phyloP scores from a whole-genome alignment of 768 basidiomycete genomes.

The Leccinellum albellum region DNA sequence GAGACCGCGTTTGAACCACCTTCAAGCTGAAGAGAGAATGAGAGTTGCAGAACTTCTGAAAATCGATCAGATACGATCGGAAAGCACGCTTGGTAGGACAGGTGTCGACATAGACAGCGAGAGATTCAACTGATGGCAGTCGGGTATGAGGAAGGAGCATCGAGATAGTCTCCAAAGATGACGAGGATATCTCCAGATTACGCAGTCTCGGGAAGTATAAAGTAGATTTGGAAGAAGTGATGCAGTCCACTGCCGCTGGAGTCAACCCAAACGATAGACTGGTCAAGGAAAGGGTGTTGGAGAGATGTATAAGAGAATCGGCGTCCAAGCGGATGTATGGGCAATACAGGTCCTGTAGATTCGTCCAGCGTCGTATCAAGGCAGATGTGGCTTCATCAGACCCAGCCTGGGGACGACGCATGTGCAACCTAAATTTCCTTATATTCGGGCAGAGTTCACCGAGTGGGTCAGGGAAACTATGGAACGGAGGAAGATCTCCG shows the following conservation, averaged over 20 bases:
- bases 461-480: conserved; percentile 16
- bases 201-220: conserved; percentile 9
- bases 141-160: background rate
- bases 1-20: conserved; percentile 9
- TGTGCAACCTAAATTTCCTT: conserved; percentile 6
- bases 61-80: conserved; percentile 1
- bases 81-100: conserved; percentile 9
- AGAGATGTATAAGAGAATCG: conserved; percentile 15
- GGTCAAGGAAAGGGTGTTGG: conserved; percentile 10
- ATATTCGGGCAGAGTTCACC: conserved; percentile 13
- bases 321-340: conserved; percentile 10
- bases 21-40: conserved; percentile 3
- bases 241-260: background rate
- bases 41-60: conserved; percentile 6
- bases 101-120: conserved; percentile 7
- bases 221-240: background rate
- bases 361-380: conserved; percentile 15
- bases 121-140: conserved; percentile 2
- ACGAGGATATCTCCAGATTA: conserved; percentile 11
- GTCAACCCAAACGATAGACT: conserved; percentile 10
- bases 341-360: conserved; percentile 13
- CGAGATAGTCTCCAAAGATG: background rate
- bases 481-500: conserved; percentile 16
- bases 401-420: conserved; percentile 11
- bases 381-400: conserved; percentile 11